Base-by-base conservation (phyloP, 1,284 basidiomycete species). In the Ganoderma sp. region DNA sequence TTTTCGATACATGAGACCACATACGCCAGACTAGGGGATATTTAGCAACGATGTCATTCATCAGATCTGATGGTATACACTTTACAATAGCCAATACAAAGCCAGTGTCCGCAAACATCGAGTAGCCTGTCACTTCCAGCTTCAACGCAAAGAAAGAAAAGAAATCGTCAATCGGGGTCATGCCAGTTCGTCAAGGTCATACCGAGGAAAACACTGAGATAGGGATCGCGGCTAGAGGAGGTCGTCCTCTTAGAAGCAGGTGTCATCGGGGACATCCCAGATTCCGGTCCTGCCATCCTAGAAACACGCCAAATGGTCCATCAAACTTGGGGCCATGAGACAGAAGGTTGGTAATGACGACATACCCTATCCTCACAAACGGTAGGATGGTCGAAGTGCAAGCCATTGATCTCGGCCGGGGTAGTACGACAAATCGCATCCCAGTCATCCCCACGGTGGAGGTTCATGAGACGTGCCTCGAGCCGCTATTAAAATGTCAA, bases 231-330 rank as follows among this genome's bases (percentile, higher is more conserved):
- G 32, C 1, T 7, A 28, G 52, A 34, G 15, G 52, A 17, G 17
- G 6, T 15, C 52, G 34, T 15, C 12, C 56, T 25, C 48, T 52
- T 60, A 60, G 41, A 60, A 60, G 58, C 58, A 60, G 14, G 22
- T 60, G n/a, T 43, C 45, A 41, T 63, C 61, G 43, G 50, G 61
- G 28, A 64, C 37, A 6, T 69, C 59, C 67, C 69, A 75, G 8
- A 73, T 67, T 2, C 73, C 73, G 14, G 69, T 70, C 67, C 71
- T 72, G n/a, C 71, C 70, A 15, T 60, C 67, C 61, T 68, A 65
- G 5, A 60, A 41, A 22, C 28, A 22, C 39, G 22, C 22, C 19
- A 15, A 4, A 25, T 25, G 37, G 48, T 50, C 42, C 7, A 45
- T 58, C 19, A 41, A 41, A n/a, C 37, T 39, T 17, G 22, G 15